A percentile compares a stretch with the other conserved stretches of the same genome.
phyloP scores from a whole-genome alignment of 768 basidiomycete species.

The Serendipita sp. region DNA sequence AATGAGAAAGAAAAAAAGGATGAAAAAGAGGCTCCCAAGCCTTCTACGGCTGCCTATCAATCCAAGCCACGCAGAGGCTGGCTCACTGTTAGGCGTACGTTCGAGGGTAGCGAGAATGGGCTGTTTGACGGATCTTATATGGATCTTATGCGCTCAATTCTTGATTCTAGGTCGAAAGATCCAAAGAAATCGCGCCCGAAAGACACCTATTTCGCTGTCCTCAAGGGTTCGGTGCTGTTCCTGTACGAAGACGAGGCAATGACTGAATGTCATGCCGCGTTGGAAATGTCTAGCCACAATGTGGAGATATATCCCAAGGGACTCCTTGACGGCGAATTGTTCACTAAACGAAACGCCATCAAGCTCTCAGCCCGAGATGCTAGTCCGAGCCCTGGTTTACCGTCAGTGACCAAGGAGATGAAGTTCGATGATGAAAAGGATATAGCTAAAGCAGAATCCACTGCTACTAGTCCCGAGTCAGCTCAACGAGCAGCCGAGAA shows the following conservation, averaged over 20 bases:
- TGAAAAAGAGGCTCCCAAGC: conserved; percentile 18
- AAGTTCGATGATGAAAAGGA: conserved; percentile 18
- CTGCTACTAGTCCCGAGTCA: conserved; percentile 24
- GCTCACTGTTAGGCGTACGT: conserved; percentile 69
- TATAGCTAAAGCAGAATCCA: conserved; percentile 15
- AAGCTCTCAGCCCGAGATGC: conserved; percentile 21
- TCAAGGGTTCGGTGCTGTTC: conserved; percentile 84
- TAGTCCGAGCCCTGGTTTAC: conserved; percentile 23
- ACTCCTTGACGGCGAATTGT: conserved; percentile 78
- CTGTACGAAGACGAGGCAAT: conserved; percentile 86
- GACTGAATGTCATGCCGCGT: conserved; percentile 80
- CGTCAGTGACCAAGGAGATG: conserved; percentile 41
- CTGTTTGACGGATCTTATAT: conserved; percentile 52
- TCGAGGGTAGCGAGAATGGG: conserved; percentile 37
- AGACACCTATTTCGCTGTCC: conserved; percentile 82
- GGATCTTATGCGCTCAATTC: conserved; percentile 59
- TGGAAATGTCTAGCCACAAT: conserved; percentile 66
- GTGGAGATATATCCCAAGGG: conserved; percentile 57
- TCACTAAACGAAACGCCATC: conserved; percentile 78
- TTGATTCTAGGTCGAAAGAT: conserved; percentile 71
- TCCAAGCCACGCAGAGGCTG: conserved; percentile 61
- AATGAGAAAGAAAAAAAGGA: conserved; percentile 14
- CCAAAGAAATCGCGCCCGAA: conserved; percentile 70
- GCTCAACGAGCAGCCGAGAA: conserved; percentile 20
- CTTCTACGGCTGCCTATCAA: conserved; percentile 19